A percentile compares a stretch with the other conserved stretches of the same genome.
Evolutionary conservation across 192 early-diverging fungal species (phyloP).

Genomic region (Backusella westeae): DNA sequence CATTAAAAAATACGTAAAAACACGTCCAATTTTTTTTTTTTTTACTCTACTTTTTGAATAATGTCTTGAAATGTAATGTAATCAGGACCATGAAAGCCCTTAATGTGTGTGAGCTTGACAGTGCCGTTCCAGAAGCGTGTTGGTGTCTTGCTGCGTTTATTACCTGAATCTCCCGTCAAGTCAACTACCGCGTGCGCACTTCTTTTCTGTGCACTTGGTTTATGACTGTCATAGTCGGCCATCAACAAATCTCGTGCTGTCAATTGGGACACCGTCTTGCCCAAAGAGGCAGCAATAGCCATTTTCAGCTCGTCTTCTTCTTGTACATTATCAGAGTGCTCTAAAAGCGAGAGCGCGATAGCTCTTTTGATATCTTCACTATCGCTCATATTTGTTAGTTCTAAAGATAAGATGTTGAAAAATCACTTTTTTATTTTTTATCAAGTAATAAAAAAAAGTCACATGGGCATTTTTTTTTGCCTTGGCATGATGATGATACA

Average conservation of each 20-base stretch:
- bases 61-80: constrained; percentile 41
- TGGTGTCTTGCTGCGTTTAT: background rate
- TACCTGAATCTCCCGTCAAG: background rate
- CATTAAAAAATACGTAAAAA: background rate
- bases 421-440: background rate
- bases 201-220: background rate
- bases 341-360: constrained; percentile 21
- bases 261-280: constrained; percentile 26
- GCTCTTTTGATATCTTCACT: constrained; percentile 14
- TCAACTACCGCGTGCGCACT: too few relatives aligned
- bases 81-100: constrained; percentile 21
- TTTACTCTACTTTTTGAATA: constrained; percentile 30
- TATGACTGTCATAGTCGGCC: background rate
- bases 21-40: background rate
- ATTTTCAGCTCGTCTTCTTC: constrained; percentile 18
- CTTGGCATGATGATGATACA: background rate
- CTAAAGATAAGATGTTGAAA: background rate
- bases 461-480: background rate
- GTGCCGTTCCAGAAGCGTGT: constrained; percentile 24
- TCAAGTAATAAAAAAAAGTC: background rate
- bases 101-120: constrained; percentile 35
- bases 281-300: constrained; percentile 37
- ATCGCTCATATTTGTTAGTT: background rate
- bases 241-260: constrained; percentile 28
- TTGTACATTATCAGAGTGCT: constrained; percentile 3